Evolutionary conservation across 495 filamentous ascomycete genomes (phyloP).

Genomic region (Talaromyces liani): DNA sequence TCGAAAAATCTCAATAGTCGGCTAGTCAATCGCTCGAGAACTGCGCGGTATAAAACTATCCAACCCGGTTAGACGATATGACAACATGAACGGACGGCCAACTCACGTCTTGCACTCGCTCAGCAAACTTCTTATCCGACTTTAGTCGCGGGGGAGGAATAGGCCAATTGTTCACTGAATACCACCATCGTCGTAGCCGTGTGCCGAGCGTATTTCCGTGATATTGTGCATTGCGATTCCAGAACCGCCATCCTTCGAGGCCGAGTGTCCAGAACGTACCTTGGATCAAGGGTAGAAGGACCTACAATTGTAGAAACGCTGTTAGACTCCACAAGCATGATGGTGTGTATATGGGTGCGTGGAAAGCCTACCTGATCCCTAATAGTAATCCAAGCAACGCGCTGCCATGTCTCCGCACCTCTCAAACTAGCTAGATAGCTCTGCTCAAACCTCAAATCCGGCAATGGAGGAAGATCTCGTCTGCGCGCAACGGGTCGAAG

Average conservation of each 20-base stretch:
- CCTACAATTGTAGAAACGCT: slow-evolving; percentile 30
- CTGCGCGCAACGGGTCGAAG: slow-evolving; percentile 46
- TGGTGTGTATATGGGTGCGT: background rate
- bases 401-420: slow-evolving; percentile 65
- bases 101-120: slow-evolving; percentile 43
- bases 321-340: background rate
- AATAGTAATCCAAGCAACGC: slow-evolving; percentile 73
- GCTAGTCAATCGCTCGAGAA: slow-evolving; percentile 24
- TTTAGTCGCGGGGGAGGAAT: slow-evolving; percentile 35
- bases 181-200: slow-evolving; percentile 79
- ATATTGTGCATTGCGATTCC: slow-evolving; percentile 66
- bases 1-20: background rate
- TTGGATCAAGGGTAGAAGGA: slow-evolving; percentile 76
- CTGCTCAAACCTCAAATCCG: slow-evolving; percentile 94
- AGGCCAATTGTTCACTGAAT: slow-evolving; percentile 79
- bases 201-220: slow-evolving; percentile 65
- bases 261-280: slow-evolving; percentile 76
- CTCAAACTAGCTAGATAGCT: slow-evolving; percentile 85
- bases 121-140: slow-evolving; percentile 26
- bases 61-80: background rate
- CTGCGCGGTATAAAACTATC: slow-evolving; percentile 36
- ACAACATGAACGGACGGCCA: background rate
- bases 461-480: slow-evolving; percentile 68
- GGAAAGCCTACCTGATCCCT: slow-evolving; percentile 67
- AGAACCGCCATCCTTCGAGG: slow-evolving; percentile 73